Conservation (phyloP, 176 grass and related monocot genomes). For the Miscanthus lutarioriparius region DNA sequence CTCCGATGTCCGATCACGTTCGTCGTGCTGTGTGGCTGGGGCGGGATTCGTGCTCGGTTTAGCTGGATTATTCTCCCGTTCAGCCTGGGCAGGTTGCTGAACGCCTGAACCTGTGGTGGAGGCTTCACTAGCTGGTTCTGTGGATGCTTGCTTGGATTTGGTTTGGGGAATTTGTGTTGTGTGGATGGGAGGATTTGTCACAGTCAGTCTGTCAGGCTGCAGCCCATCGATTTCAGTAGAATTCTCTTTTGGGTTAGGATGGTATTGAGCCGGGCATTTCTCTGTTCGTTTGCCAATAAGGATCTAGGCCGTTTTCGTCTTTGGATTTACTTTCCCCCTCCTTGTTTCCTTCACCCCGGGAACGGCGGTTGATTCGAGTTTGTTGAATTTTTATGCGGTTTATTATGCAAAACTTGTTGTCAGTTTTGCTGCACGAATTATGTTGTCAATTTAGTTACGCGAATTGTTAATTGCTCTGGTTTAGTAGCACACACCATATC, state of each 20-base stretch:
- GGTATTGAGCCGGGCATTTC: not conserved
- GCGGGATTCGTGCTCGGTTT: constrained; percentile 12
- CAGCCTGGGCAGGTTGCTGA: not conserved
- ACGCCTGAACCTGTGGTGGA: not conserved
- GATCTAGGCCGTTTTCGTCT: not conserved
- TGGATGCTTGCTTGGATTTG: not conserved
- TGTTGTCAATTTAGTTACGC: constrained; percentile 6
- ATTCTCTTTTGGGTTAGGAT: not conserved
- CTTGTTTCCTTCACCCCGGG: not conserved
- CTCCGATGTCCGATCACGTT: constrained; percentile 8
- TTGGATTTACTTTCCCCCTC: not conserved
- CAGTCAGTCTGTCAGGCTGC: not conserved
- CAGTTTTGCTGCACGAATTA: not conserved
- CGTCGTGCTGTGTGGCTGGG: not conserved
- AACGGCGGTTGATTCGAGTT: not conserved
- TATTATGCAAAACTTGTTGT: not conserved
- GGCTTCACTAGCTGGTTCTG: not conserved
- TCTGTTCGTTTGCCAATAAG: not conserved
- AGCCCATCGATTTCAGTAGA: not conserved
- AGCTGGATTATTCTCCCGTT: not conserved
- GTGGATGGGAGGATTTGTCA: not conserved
- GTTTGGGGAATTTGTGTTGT: not conserved
- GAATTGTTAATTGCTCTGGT: constrained; percentile 9
- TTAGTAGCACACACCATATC: not conserved
- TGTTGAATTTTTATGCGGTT: not conserved